Percentiles rank a stretch among this genome's conserved stretches.
phyloP scores from a whole-genome alignment of 257 asterid genomes.

The Solanum ossicruentum region DNA sequence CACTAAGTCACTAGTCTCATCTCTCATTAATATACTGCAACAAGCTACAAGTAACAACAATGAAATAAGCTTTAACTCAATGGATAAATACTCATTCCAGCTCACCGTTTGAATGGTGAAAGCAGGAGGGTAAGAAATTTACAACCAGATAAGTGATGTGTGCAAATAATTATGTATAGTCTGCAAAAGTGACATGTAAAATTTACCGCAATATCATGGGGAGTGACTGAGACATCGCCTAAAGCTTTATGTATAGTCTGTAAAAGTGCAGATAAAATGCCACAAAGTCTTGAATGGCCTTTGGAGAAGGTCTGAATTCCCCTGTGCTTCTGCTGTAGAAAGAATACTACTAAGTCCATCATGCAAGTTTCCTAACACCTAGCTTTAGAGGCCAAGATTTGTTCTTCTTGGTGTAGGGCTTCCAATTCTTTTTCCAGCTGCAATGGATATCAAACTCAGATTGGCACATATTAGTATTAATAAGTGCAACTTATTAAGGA shows the following conservation, averaged over 20 bases:
- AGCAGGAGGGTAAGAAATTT: background rate
- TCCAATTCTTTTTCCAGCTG: background rate
- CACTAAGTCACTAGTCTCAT: background rate
- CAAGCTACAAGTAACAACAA: background rate
- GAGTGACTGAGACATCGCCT: background rate
- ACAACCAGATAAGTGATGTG: background rate
- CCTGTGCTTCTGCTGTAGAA: background rate
- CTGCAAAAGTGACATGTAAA: background rate
- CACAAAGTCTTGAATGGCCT: background rate
- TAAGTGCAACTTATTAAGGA: background rate
- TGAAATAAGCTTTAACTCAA: background rate
- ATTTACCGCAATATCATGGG: background rate
- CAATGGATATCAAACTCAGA: background rate
- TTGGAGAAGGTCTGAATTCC: background rate
- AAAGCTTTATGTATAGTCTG: background rate
- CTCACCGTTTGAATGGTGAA: background rate
- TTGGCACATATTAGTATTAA: background rate
- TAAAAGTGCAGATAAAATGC: background rate
- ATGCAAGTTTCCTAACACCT: background rate
- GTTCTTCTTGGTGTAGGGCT: background rate
- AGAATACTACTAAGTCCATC: background rate
- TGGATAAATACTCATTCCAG: background rate
- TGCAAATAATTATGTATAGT: background rate
- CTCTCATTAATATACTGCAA: background rate
- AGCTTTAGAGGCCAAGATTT: background rate